Evolutionary conservation across 257 asterid species (phyloP).

Genomic region (Cruciata laevipes): DNA sequence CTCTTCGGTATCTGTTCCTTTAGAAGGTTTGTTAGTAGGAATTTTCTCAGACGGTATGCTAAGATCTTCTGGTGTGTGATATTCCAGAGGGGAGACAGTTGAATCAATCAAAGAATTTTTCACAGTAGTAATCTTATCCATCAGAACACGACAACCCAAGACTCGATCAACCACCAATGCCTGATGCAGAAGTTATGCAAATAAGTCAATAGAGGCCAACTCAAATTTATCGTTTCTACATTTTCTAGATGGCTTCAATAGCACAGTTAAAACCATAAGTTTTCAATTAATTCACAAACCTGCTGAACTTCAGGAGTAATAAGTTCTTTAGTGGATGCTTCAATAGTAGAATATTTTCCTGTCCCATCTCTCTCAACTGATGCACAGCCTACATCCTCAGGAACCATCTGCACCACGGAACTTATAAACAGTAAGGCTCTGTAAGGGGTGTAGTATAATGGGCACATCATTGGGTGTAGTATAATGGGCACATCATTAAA

Average conservation of each 20-base stretch:
- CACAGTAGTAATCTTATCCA: slow-evolving; percentile 27
- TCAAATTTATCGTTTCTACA: neutral
- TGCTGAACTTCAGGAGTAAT: slow-evolving; percentile 20
- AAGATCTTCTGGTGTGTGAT: slow-evolving; percentile 30
- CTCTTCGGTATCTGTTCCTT: slow-evolving; percentile 30
- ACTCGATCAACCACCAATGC: slow-evolving; percentile 72
- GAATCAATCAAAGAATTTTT: slow-evolving; percentile 23
- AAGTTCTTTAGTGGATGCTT: slow-evolving; percentile 10
- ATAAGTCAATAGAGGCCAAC: neutral
- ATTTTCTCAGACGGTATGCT: slow-evolving; percentile 27
- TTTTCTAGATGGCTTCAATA: neutral
- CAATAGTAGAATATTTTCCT: slow-evolving; percentile 20
- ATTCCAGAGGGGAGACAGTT: slow-evolving; percentile 30
- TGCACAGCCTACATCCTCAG: slow-evolving; percentile 22
- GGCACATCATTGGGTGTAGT: neutral
- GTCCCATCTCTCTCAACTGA: slow-evolving; percentile 16
- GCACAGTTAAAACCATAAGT: neutral
- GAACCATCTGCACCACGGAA: slow-evolving; percentile 24
- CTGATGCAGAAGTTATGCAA: neutral
- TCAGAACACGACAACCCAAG: slow-evolving; percentile 70
- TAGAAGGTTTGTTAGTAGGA: slow-evolving; percentile 33
- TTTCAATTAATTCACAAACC: slow-evolving; percentile 21
- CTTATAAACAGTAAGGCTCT: slow-evolving; percentile 2
- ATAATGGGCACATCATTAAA: neutral
- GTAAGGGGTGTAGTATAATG: neutral